A percentile compares a stretch with the other conserved stretches of the same genome.
Evolutionary conservation across 495 filamentous ascomycete species (phyloP).

Genomic region (Delitschia confertaspora): DNA sequence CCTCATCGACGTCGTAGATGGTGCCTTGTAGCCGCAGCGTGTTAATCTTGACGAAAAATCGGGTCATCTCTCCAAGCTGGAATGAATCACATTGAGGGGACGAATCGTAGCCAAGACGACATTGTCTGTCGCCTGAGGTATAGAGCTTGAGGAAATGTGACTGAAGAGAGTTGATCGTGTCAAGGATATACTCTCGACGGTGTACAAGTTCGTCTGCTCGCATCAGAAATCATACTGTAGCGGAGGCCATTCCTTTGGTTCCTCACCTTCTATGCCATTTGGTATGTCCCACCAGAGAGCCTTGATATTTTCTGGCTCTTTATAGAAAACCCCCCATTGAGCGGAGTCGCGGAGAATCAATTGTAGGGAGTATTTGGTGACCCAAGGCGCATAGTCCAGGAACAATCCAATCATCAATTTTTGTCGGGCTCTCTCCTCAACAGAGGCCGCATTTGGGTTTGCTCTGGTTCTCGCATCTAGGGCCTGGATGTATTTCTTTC

Average conservation of each 20-base stretch:
- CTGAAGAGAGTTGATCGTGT: slow-evolving; percentile 68
- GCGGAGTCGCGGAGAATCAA: slow-evolving; percentile 59
- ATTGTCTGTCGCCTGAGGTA: slow-evolving; percentile 50
- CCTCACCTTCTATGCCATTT: slow-evolving; percentile 60
- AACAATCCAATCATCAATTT: slow-evolving; percentile 54
- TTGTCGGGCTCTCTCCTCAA: slow-evolving; percentile 53
- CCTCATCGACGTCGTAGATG: slow-evolving; percentile 28
- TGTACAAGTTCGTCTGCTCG: slow-evolving; percentile 64
- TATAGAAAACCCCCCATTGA: slow-evolving; percentile 46
- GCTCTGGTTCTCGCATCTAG: slow-evolving; percentile 35
- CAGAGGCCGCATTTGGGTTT: slow-evolving; percentile 28
- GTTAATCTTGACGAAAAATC: slow-evolving; percentile 54
- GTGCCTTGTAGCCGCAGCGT: slow-evolving; percentile 37
- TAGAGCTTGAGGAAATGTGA: slow-evolving; percentile 64
- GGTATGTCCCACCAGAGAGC: slow-evolving; percentile 68
- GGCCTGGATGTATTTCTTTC: slow-evolving; percentile 28
- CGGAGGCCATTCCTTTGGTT: slow-evolving; percentile 2
- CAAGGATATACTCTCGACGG: slow-evolving; percentile 60
- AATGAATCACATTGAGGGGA: slow-evolving; percentile 72
- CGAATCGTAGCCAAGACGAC: slow-evolving; percentile 67
- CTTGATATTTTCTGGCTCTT: slow-evolving; percentile 34
- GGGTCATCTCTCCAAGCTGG: slow-evolving; percentile 76
- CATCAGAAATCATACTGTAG: slow-evolving; percentile 4
- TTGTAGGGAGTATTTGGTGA: slow-evolving; percentile 46
- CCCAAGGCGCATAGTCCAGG: slow-evolving; percentile 45